Base-by-base conservation (phyloP, 2,329 filamentous ascomycete species). In the Lachnellula suecica region DNA sequence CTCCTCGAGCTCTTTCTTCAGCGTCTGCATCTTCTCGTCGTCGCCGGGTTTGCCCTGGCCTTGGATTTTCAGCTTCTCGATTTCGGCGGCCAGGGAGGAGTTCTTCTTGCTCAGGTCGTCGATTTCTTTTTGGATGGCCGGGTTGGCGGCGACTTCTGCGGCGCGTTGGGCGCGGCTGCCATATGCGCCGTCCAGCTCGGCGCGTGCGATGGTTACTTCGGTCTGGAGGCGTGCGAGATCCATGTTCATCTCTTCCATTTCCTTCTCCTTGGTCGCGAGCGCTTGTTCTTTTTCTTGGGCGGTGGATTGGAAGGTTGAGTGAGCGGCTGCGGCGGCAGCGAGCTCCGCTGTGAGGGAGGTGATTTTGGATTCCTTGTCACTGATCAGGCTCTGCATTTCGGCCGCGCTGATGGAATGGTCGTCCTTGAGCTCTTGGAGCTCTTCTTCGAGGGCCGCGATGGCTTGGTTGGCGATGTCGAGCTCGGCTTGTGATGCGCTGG, bases 111-210 rank as follows among this genome's bases (percentile, higher is more conserved):
- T 74, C 35, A 85, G 71, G 8, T 75, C 74, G 53, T 84, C 81
- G 22, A 86, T 74, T 63, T 87, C 81, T 49, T 76, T 79, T 62
- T 82, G 80, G 40, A 84, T 74, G 20, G 74, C 74, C 3, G 78
- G 79, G 45, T 82, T 82, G 43, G 75, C 73, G 9, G 81, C 81
- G 10, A 79, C 79, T 66, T 87, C 83, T n/a, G 83, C 85, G 11
- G 84, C 84, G 27, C 86, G 81, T 66, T 89, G 77, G 9, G 83
- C 80, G 47, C 85, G 77, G n/a, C 79, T 82, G 37, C 94, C 94
- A 67, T 97, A 97, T 66, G 96, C 95, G 57, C 91, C 91, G 63
- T 96, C 94, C 23, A 97, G 88, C 70, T 97, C 93, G 48, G 92
- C 90, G 65, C 85, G 83, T 23, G 89, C 91, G 60, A 97, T 87